Evolutionary conservation across 2,329 filamentous ascomycete genomes (phyloP).

Genomic region (Pseudopithomyces maydicus): DNA sequence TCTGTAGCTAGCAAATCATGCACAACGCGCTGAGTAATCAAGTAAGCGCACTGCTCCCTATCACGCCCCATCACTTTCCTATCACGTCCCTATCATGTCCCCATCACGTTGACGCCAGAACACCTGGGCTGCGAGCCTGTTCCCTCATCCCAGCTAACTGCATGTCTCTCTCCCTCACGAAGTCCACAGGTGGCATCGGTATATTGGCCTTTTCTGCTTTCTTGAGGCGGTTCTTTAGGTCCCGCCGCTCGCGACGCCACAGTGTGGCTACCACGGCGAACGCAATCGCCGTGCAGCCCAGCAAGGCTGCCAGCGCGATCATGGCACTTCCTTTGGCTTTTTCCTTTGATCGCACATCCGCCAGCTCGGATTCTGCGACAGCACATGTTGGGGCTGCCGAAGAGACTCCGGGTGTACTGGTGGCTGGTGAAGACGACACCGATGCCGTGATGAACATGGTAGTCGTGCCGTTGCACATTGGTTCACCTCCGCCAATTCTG

Average conservation of each 20-base stretch:
- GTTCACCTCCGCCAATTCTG: not conserved
- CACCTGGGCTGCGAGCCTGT: not conserved
- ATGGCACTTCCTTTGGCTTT: not conserved
- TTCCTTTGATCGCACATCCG: not conserved
- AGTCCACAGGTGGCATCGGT: not conserved
- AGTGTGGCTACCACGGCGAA: not conserved
- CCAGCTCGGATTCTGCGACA: not conserved
- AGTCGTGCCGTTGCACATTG: not conserved
- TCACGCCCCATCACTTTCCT: too few species aligned
- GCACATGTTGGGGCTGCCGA: not conserved
- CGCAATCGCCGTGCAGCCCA: not conserved
- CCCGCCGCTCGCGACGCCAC: not conserved
- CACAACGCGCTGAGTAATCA: not conserved
- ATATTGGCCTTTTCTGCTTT: not conserved
- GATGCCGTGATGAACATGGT: not conserved
- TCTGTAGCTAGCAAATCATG: too few species aligned
- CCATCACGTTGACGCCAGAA: not conserved
- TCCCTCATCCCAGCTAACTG: not conserved
- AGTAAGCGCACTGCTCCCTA: not conserved
- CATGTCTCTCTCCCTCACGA: not conserved
- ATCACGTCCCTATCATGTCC: too few species aligned
- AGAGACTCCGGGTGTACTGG: not conserved
- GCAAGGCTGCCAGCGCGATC: not conserved
- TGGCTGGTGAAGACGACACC: not conserved
- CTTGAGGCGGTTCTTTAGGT: not conserved